Evolutionary conservation across 2,329 filamentous ascomycete genomes (phyloP).

Genomic region (Claviceps sp.): DNA sequence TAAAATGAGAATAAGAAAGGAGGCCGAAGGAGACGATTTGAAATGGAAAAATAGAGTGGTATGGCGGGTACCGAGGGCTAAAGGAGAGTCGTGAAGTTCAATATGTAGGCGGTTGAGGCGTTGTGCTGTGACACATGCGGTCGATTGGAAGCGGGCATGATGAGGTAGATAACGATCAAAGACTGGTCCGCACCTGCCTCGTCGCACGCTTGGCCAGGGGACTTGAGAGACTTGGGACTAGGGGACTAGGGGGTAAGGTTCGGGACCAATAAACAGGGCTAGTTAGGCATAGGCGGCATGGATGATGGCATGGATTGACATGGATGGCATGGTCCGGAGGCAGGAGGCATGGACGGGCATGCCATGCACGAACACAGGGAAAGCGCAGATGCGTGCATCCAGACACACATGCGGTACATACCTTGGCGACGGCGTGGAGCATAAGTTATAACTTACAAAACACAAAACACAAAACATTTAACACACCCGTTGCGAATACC

Average conservation of each 20-base stretch:
- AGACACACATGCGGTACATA: neutral
- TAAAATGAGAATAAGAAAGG: neutral
- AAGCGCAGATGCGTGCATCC: neutral
- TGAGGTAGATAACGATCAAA: conserved; percentile 14
- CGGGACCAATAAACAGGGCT: neutral
- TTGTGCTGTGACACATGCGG: conserved; percentile 6
- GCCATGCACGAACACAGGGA: neutral
- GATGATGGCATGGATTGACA: neutral
- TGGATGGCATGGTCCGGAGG: neutral
- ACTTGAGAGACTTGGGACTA: no score
- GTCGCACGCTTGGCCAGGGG: neutral
- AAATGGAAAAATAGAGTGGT: neutral
- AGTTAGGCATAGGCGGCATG: neutral
- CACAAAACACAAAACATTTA: no score
- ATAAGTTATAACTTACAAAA: neutral
- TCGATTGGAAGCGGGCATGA: conserved; percentile 11
- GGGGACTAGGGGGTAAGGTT: no score
- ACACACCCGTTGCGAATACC: no score
- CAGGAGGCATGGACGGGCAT: neutral
- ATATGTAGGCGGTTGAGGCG: conserved; percentile 9
- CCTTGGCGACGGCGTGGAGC: neutral
- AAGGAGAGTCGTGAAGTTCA: conserved; percentile 26
- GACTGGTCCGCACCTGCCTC: conserved; percentile 2
- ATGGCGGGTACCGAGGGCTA: conserved; percentile 7
- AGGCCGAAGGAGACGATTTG: neutral